Evolutionary conservation across 2,329 filamentous ascomycete species (phyloP).

Genomic region (Capronia americana): DNA sequence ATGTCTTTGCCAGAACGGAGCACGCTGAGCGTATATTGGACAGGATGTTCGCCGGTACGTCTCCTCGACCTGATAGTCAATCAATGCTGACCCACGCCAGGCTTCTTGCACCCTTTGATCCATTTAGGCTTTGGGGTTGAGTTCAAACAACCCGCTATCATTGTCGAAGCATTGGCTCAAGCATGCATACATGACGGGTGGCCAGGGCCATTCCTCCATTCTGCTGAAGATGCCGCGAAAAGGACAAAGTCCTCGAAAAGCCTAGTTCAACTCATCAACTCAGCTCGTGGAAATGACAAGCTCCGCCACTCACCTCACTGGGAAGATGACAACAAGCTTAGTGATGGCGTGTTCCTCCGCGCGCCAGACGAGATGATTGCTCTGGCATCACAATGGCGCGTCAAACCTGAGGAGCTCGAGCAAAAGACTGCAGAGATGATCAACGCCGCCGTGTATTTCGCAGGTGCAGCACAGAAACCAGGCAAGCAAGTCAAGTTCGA

Average conservation of each 20-base stretch:
- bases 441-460: conserved; percentile 65
- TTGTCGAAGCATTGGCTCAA: conserved; percentile 78
- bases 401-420: conserved; percentile 63
- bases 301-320: conserved; percentile 61
- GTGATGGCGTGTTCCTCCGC: conserved; percentile 70
- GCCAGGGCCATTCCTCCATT: conserved; percentile 41
- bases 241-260: conserved; percentile 38
- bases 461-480: conserved; percentile 67
- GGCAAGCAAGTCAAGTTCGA: conserved; percentile 75
- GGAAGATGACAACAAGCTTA: conserved; percentile 67
- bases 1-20: conserved; percentile 71
- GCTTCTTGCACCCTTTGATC: conserved; percentile 76
- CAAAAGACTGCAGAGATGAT: conserved; percentile 71
- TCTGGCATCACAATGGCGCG: conserved; percentile 64
- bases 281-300: conserved; percentile 62
- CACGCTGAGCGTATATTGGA: conserved; percentile 71
- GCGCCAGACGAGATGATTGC: conserved; percentile 69
- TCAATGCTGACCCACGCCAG: conserved; percentile 42
- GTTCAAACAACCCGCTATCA: conserved; percentile 74
- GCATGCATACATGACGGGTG: conserved; percentile 65
- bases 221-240: conserved; percentile 58
- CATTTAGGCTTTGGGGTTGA: conserved; percentile 84
- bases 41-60: conserved; percentile 68
- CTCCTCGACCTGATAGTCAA: neutral
- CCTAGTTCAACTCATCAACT: conserved; percentile 67